Conservation (phyloP, 768 basidiomycete species). For the Suillus plorans region DNA sequence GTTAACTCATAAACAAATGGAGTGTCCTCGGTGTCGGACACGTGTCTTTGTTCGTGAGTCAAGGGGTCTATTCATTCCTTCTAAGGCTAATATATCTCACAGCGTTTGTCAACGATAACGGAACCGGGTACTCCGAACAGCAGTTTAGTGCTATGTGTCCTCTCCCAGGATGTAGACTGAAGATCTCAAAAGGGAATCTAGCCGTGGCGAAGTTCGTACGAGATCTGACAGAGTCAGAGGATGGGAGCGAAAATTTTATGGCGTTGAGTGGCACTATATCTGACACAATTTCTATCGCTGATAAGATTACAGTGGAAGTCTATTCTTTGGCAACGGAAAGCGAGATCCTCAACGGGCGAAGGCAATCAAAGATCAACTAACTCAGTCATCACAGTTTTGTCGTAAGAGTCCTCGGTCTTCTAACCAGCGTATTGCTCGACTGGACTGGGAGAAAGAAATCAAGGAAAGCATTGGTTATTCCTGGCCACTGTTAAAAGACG, state of each 20-base stretch:
- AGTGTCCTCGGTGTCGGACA: conserved; percentile 37
- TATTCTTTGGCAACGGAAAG: conserved; percentile 29
- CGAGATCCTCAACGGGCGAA: conserved; percentile 27
- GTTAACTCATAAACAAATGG: conserved; percentile 25
- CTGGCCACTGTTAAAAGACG: conserved; percentile 19
- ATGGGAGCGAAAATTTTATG: conserved; percentile 24
- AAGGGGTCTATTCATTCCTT: background rate
- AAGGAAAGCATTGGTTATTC: conserved; percentile 29
- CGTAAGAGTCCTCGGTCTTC: conserved; percentile 1
- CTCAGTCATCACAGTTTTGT: conserved; percentile 22
- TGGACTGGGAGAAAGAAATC: conserved; percentile 23
- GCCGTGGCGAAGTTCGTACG: conserved; percentile 42
- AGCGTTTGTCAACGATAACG: conserved; percentile 42
- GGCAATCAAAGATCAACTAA: conserved; percentile 27
- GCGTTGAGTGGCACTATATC: conserved; percentile 33
- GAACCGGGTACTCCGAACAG: conserved; percentile 49
- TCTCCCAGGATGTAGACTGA: conserved; percentile 35
- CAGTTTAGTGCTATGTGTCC: conserved; percentile 40
- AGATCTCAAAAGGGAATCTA: conserved; percentile 42
- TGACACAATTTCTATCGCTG: background rate
- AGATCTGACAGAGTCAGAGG: conserved; percentile 33
- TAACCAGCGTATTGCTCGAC: conserved; percentile 22
- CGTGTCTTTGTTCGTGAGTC: conserved; percentile 33
- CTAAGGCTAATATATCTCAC: background rate
- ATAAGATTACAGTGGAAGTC: conserved; percentile 31